phyloP scores from a whole-genome alignment of 257 asterid genomes.

The Solanum ossicruentum region DNA sequence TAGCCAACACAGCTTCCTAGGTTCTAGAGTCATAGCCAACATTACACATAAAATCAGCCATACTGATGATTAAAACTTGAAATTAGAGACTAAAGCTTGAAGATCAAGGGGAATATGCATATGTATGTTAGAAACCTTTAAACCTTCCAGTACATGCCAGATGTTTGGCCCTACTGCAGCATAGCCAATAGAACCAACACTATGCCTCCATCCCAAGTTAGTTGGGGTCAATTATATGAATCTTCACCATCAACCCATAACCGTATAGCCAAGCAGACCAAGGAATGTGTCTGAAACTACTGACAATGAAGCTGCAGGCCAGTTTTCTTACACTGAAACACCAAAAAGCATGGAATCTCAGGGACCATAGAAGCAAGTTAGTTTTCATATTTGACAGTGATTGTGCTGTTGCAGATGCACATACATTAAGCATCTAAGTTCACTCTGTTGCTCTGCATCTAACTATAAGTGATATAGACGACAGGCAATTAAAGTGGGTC shows the following conservation, averaged over 20 bases:
- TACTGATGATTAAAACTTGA: background rate
- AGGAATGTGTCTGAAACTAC: background rate
- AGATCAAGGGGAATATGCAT: background rate
- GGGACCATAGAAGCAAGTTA: background rate
- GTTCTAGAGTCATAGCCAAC: background rate
- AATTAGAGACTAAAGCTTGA: background rate
- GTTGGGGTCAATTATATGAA: background rate
- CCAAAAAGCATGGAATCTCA: background rate
- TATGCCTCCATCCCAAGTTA: background rate
- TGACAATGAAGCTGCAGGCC: background rate
- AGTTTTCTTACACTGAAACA: background rate
- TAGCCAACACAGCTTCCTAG: background rate
- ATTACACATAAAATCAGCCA: background rate
- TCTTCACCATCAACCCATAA: background rate
- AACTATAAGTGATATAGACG: background rate
- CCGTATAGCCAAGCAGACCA: background rate
- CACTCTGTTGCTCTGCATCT: background rate
- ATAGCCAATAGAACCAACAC: background rate
- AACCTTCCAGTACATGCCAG: background rate
- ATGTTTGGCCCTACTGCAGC: background rate
- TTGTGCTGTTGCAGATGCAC: background rate
- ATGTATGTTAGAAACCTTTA: background rate
- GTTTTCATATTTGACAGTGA: background rate
- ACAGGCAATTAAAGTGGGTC: background rate
- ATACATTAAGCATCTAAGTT: background rate